phyloP scores from a whole-genome alignment of 2,329 filamentous ascomycete genomes.

The Scedosporium dehoogii region DNA sequence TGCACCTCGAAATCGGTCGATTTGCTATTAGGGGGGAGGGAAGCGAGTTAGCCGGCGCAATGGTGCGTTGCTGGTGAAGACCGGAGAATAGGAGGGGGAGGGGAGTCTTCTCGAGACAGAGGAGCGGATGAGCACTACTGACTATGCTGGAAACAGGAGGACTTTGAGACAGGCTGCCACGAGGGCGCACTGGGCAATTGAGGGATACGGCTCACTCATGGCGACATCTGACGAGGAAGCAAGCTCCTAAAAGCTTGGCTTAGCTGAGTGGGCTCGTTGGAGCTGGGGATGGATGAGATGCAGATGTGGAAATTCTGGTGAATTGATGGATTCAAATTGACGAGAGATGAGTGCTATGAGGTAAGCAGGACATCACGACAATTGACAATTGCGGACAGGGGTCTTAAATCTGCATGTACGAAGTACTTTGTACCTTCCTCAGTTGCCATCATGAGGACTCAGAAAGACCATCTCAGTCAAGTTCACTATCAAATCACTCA shows the following conservation, averaged over 20 bases:
- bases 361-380: background rate
- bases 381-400: background rate
- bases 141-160: constrained; percentile 91
- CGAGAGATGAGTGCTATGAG: background rate
- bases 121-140: constrained; percentile 28
- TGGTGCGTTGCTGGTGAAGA: constrained; percentile 2
- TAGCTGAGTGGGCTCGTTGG: background rate
- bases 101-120: background rate
- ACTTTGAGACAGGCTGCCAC: constrained; percentile 84
- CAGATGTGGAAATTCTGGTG: background rate
- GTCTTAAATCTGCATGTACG: too few relatives aligned
- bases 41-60: constrained; percentile 1
- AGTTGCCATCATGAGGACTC: too few relatives aligned
- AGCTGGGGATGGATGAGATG: background rate
- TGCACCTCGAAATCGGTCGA: constrained; percentile 99
- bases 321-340: background rate
- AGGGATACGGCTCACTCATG: constrained; percentile 78
- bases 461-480: too few relatives aligned
- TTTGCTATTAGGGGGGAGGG: constrained; percentile 50
- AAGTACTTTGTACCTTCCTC: too few relatives aligned
- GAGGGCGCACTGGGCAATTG: constrained; percentile 79
- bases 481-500: too few relatives aligned
- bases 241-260: background rate
- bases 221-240: constrained; percentile 11
- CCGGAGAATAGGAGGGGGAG: background rate